phyloP scores from a whole-genome alignment of 176 grass and related monocot genomes.

The Raddia distichophylla region DNA sequence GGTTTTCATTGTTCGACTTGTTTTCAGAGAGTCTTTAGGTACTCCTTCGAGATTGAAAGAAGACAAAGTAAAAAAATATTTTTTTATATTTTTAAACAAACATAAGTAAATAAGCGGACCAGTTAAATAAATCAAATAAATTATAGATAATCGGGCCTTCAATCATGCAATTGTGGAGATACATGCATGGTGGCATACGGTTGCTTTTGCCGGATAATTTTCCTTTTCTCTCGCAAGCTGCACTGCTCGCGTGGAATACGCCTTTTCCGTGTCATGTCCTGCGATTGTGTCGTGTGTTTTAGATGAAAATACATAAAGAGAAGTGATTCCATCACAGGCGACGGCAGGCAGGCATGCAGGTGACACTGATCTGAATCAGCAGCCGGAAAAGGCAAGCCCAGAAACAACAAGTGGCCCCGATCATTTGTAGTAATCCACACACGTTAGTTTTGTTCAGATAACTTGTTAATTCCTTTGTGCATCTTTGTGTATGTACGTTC shows the following conservation, averaged over 20 bases:
- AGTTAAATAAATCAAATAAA: no score
- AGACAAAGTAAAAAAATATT: no score
- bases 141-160: no score
- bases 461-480: background rate
- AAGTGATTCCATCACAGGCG: conserved; percentile 26
- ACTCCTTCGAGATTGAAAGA: no score
- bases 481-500: background rate
- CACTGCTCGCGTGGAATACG: background rate
- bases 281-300: background rate
- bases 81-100: no score
- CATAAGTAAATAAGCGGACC: no score
- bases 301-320: background rate
- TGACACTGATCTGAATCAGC: conserved; percentile 61
- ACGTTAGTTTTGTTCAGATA: background rate
- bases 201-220: background rate
- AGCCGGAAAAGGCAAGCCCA: conserved; percentile 34
- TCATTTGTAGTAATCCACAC: conserved; percentile 7
- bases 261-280: conserved; percentile 36
- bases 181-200: background rate
- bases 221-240: background rate
- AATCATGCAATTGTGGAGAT: background rate
- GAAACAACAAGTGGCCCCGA: conserved; percentile 32
- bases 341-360: conserved; percentile 15
- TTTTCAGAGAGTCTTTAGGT: no score
- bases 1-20: no score